Evolutionary conservation across 768 basidiomycete genomes (phyloP).

Genomic region (Tephrocybe rancida): DNA sequence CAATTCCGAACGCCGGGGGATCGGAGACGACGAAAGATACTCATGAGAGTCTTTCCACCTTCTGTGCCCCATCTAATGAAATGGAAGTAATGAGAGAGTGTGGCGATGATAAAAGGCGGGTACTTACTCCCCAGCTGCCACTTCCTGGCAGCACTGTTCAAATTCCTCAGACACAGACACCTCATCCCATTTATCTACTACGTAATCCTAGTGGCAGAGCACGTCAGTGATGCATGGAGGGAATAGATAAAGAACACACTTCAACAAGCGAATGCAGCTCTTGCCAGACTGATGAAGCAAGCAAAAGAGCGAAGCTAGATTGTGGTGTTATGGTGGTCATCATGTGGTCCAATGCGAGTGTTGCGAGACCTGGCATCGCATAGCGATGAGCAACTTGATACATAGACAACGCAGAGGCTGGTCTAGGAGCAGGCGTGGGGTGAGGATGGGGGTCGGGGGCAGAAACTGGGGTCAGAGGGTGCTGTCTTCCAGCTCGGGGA

Average conservation of each 20-base stretch:
- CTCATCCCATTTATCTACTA: conserved; percentile 77
- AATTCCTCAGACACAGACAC: conserved; percentile 66
- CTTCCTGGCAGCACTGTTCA: conserved; percentile 70
- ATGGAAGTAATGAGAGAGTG: conserved; percentile 3
- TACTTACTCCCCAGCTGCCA: conserved; percentile 73
- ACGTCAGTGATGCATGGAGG: conserved; percentile 11
- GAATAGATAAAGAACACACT: conserved; percentile 35
- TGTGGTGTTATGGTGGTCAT: conserved; percentile 68
- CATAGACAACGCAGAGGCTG: conserved; percentile 73
- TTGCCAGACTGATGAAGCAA: conserved; percentile 71
- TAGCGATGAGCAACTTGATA: conserved; percentile 82
- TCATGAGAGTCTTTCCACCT: conserved; percentile 69
- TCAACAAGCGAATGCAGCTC: conserved; percentile 63
- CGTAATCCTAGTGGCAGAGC: conserved; percentile 54
- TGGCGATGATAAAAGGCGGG: not conserved
- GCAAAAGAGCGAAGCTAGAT: conserved; percentile 66
- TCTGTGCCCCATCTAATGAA: conserved; percentile 65
- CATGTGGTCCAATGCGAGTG: conserved; percentile 72
- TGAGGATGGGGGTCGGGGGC: conserved; percentile 71
- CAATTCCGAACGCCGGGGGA: conserved; percentile 46
- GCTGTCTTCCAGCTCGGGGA: conserved; percentile 44
- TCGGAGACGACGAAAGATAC: conserved; percentile 65
- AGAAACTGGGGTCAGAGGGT: conserved; percentile 30
- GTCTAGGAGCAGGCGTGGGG: conserved; percentile 60
- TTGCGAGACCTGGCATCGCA: conserved; percentile 63